Conservation (phyloP, 2,329 filamentous ascomycete species). For the Scedosporium minutisporum region DNA sequence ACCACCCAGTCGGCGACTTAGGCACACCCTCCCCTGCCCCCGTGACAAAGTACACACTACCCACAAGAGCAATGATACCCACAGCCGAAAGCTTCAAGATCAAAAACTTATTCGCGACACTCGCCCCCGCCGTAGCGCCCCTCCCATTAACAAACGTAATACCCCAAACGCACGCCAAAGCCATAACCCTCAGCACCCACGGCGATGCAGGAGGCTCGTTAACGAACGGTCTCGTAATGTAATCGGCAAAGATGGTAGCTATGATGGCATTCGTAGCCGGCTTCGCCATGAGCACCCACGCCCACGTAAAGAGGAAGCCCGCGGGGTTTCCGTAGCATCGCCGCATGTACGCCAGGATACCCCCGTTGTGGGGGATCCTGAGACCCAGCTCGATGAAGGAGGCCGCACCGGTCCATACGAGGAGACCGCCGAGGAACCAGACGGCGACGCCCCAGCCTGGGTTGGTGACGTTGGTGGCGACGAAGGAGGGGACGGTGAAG, state of each 20-base stretch:
- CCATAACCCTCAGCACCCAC: conserved; percentile 87
- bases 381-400: conserved; percentile 94
- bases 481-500: conserved; percentile 87
- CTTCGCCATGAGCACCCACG: conserved; percentile 85
- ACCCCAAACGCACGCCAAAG: conserved; percentile 60
- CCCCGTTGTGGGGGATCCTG: conserved; percentile 90
- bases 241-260: conserved; percentile 95
- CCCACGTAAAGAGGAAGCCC: conserved; percentile 95
- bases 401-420: conserved; percentile 91
- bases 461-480: conserved; percentile 83
- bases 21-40: conserved; percentile 26
- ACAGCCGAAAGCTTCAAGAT: conserved; percentile 91
- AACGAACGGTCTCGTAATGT: conserved; percentile 78
- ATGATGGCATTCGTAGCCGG: conserved; percentile 91
- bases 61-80: conserved; percentile 10
- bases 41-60: conserved; percentile 14
- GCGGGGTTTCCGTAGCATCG: conserved; percentile 93
- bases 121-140: conserved; percentile 77
- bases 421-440: conserved; percentile 83
- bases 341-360: conserved; percentile 83
- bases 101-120: conserved; percentile 88
- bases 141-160: conserved; percentile 85
- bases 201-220: conserved; percentile 74
- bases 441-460: conserved; percentile 84
- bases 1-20: conserved; percentile 22